Percentiles rank a stretch among this genome's conserved stretches.
Evolutionary conservation across 2,329 filamentous ascomycete genomes (phyloP).

Genomic region (Aulographum hederae): DNA sequence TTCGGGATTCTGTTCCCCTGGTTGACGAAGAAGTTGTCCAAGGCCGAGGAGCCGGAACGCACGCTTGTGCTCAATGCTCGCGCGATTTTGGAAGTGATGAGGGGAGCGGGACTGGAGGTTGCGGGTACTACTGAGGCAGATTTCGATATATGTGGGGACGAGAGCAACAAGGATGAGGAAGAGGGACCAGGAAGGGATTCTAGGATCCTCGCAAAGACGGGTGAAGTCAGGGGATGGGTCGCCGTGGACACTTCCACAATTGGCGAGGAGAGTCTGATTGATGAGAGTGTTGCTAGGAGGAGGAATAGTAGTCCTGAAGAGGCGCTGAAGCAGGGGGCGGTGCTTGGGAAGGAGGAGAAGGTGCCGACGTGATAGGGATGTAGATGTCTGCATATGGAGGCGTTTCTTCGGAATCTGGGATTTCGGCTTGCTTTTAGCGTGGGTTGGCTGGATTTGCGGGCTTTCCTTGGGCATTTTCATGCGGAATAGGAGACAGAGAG

Average conservation of each 20-base stretch:
- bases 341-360: conserved; percentile 13
- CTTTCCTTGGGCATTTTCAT: too few relatives aligned
- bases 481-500: too few relatives aligned
- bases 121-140: conserved; percentile 21
- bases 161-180: conserved; percentile 1
- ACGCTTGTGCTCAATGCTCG: conserved; percentile 70
- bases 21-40: conserved; percentile 29
- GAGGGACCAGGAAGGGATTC: conserved; percentile 10
- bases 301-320: conserved; percentile 6
- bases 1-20: conserved; percentile 71
- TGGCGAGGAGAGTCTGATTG: neutral
- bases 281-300: neutral
- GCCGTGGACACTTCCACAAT: conserved; percentile 8
- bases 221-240: conserved; percentile 17
- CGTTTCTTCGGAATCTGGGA: neutral
- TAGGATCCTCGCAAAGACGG: conserved; percentile 11
- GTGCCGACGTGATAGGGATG: conserved; percentile 2
- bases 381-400: neutral
- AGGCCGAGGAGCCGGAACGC: conserved; percentile 52
- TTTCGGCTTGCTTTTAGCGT: too few relatives aligned
- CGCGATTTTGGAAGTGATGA: conserved; percentile 56
- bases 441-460: too few relatives aligned
- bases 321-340: conserved; percentile 16
- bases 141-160: conserved; percentile 13
- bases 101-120: conserved; percentile 23